Base-by-base conservation (phyloP, 23 red algal species). In the Chondrus crispus region DNA sequence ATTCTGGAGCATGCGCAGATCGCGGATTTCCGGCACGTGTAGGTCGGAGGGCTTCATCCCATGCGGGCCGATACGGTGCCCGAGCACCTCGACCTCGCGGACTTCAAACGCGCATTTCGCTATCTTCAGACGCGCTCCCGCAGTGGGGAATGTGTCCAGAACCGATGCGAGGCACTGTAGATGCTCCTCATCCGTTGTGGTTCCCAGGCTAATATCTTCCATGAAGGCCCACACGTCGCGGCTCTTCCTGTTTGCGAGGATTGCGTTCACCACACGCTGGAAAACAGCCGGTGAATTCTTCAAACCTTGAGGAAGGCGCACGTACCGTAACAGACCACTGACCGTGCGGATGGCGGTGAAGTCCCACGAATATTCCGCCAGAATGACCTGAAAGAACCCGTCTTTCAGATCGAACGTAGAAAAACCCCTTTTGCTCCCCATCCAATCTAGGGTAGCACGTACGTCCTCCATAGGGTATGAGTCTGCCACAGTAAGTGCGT, bases 361-460 rank as follows among this genome's bases (percentile, higher is more conserved):
- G 5, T 20, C 33, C 8, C 48, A 28, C 5, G 68, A 81, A 35
- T 91, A 46, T 5, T 26, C 5, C 18, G 80, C 9, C 43, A 91
- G 84, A 44, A 29, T 5, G 26, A 83, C 55, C 45, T 91, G 29
- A 42, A 37, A 91, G 46, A 81, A 91, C 3, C 87, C 78, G 66
- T 68, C 87, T 42, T 91, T 91, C 75, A 91, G 33, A 39, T 83
- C 77, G 41, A 86, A 14, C 18, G 32, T 26, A 32, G 87, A 80
- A 26, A 77, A 82, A 11, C 85, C 33, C 6, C 51, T 83, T 32
- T 79, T 74, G 24, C 44, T 13, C 9, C 33, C 72, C 16, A 91
- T 32, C 87, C 69, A 49, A 22, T 87, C 87, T 3, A 91, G 46
- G 16, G 30, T 49, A 42, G 52, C 32, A 22, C 55, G 5, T 52